Percentiles rank a stretch among this genome's conserved stretches.
These are phyloP conservation scores for Geotrichum australiense DNA, from an alignment of 1,139 yeast genomes.

Conservation along the genomic window DNA sequence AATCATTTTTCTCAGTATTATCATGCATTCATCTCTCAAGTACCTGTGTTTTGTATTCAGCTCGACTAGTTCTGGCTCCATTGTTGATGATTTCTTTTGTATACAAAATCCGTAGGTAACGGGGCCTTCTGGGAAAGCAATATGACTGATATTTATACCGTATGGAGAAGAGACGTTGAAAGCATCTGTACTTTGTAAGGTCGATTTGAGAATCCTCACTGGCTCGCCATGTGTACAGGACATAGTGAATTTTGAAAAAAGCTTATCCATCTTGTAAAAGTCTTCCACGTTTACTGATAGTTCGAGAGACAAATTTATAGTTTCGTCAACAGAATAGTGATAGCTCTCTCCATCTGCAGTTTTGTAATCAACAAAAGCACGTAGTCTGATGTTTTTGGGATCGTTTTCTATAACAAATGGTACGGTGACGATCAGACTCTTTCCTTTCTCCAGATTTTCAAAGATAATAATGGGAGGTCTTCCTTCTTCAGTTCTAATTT, in stretches of 20 bases:
- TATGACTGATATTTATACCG: conserved; percentile 30
- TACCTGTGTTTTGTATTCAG: conserved; percentile 22
- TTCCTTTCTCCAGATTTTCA: conserved; percentile 3
- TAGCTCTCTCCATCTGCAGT: conserved; percentile 20
- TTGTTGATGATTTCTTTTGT: conserved; percentile 20
- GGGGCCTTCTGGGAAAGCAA: conserved; percentile 67
- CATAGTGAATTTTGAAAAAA: conserved; percentile 62
- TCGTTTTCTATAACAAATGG: conserved; percentile 18
- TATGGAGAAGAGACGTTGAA: conserved; percentile 39
- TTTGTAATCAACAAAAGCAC: conserved; percentile 20
- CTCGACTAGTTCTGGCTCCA: conserved; percentile 13
- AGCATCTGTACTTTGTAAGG: conserved; percentile 38
- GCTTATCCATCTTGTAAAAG: conserved; percentile 48
- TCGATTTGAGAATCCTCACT: conserved; percentile 44
- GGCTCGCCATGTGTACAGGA: conserved; percentile 55
- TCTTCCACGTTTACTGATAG: conserved; percentile 75
- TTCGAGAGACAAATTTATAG: conserved; percentile 34
- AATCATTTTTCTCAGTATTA: conserved; percentile 12
- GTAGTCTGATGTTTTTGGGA: conserved; percentile 7
- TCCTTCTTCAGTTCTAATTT: conserved; percentile 11
- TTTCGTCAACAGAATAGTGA: conserved; percentile 20
- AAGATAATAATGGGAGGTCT: conserved; percentile 16
- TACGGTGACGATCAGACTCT: conserved; percentile 13
- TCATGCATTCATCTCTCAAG: conserved; percentile 19
- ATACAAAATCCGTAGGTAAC: conserved; percentile 55